Percentiles rank a stretch among this genome's conserved stretches.
Conservation (phyloP, 441 rosid species). For the Lagerstroemia fauriei region DNA sequence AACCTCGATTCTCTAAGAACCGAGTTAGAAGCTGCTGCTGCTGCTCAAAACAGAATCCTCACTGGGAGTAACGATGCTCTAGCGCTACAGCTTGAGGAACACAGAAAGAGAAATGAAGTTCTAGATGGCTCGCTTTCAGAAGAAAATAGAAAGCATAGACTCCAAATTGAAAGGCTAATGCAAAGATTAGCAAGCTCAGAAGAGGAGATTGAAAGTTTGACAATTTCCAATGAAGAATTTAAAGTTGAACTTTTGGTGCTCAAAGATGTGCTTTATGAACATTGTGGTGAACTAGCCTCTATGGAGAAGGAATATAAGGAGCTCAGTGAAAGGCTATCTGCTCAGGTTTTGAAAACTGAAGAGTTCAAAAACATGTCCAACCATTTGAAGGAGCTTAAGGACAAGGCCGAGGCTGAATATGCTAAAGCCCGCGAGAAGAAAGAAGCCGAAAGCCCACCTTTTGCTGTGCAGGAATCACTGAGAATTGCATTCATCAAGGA, state of each 20-base stretch:
- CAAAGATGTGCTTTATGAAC: constrained; percentile 59
- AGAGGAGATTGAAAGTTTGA: constrained; percentile 62
- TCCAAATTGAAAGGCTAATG: constrained; percentile 58
- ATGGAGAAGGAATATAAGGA: constrained; percentile 52
- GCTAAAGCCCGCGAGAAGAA: constrained; percentile 58
- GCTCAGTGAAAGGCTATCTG: constrained; percentile 70
- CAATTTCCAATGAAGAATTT: constrained; percentile 58
- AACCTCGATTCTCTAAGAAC: constrained; percentile 53
- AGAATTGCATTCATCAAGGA: constrained; percentile 96
- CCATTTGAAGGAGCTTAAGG: constrained; percentile 88
- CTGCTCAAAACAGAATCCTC: constrained; percentile 53
- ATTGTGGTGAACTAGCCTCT: constrained; percentile 39
- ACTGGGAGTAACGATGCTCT: constrained; percentile 41
- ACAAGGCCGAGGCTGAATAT: constrained; percentile 73
- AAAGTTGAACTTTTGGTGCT: constrained; percentile 57
- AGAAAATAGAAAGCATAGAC: constrained; percentile 43
- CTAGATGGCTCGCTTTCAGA: constrained; percentile 37
- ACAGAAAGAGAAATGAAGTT: constrained; percentile 38
- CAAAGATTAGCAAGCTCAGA: constrained; percentile 42
- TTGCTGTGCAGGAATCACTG: constrained; percentile 80
- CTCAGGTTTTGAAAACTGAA: constrained; percentile 81
- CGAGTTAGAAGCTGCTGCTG: constrained; percentile 60
- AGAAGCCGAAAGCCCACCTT: constrained; percentile 55
- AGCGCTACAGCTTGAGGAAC: constrained; percentile 54
- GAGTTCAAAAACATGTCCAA: constrained; percentile 79